Evolutionary conservation across 2,329 filamentous ascomycete genomes (phyloP).

Genomic region (Helotiales sp.): DNA sequence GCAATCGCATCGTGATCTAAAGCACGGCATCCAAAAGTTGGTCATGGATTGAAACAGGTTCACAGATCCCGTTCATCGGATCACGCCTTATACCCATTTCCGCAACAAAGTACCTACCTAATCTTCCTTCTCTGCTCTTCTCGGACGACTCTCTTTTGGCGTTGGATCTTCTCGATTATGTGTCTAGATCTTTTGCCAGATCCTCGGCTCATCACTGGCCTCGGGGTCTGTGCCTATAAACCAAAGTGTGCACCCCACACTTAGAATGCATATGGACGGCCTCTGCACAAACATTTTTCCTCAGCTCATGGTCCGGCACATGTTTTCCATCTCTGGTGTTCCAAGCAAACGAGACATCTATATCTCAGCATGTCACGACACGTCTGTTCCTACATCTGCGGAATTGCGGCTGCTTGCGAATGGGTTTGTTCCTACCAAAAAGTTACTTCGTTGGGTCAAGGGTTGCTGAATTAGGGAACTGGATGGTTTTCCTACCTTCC

Average conservation of each 20-base stretch:
- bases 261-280: slow-evolving; percentile 39
- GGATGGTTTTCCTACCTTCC: slow-evolving; percentile 15
- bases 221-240: slow-evolving; percentile 21
- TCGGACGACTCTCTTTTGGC: slow-evolving; percentile 38
- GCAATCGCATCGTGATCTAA: slow-evolving; percentile 42
- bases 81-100: slow-evolving; percentile 16
- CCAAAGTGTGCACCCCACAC: slow-evolving; percentile 23
- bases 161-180: slow-evolving; percentile 40
- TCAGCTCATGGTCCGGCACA: slow-evolving; percentile 15
- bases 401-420: slow-evolving; percentile 15
- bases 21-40: slow-evolving; percentile 1
- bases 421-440: slow-evolving; percentile 29
- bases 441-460: slow-evolving; percentile 23
- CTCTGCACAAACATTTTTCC: slow-evolving; percentile 33
- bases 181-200: slow-evolving; percentile 39
- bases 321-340: slow-evolving; percentile 11
- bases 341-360: not conserved
- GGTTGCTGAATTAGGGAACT: slow-evolving; percentile 21
- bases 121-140: slow-evolving; percentile 32
- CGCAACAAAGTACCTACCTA: slow-evolving; percentile 12
- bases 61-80: slow-evolving; percentile 3
- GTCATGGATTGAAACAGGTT: slow-evolving; percentile 14
- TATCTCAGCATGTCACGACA: slow-evolving; percentile 14
- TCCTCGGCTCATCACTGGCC: slow-evolving; percentile 28
- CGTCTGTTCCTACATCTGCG: slow-evolving; percentile 8